Base-by-base conservation (phyloP, 139 green algal species). In the Chlorella sp. region DNA sequence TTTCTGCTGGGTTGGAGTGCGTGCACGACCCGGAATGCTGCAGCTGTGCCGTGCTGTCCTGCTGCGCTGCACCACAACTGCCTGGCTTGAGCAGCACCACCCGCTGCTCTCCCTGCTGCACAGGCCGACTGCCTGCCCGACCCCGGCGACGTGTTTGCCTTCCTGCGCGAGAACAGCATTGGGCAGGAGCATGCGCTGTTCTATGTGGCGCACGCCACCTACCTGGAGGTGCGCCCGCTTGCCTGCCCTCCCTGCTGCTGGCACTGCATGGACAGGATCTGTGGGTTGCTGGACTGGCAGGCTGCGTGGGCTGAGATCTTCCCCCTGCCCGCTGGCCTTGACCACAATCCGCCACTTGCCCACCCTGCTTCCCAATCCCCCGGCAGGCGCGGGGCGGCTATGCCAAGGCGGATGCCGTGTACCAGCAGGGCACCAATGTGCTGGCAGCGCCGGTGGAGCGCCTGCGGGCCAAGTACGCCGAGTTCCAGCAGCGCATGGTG, bases 401-500 rank as follows among this genome's bases (percentile, higher is more conserved):
- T 84, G 69, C 89, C 23, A 79, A 80, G 23, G 96, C 96, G 0
- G 92, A 96, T 38, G 85, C 88, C 0, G 91, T 96, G 17, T 98
- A 96, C 81, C 72, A 94, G 78, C 79, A 91, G 21, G 96, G 96
- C 68, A 89, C 98, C 38, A 87, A 91, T 41, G 90, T 90, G 80
- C 70, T 87, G 18, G 94, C 92, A 5, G 88, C 93, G 62, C 95
- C 95, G 2, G 23, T 94, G 73, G 93, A 97, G 17, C 91, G 92
- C 4, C 91, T 98, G 26, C 88, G 91, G 36, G 79, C 83, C 32
- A 97, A 98, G 86, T 92, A 92, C 80, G 72, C 81, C 3, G 92
- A 92, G 11, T 98, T 98, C 84, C 89, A 98, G 89, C 90, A 95
- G 65, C 89, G 96, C 47, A 98, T 98, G 96, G 94, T 95, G 74